phyloP scores from a whole-genome alignment of 2,329 filamentous ascomycete genomes.

The Arthrinium puccinioides region DNA sequence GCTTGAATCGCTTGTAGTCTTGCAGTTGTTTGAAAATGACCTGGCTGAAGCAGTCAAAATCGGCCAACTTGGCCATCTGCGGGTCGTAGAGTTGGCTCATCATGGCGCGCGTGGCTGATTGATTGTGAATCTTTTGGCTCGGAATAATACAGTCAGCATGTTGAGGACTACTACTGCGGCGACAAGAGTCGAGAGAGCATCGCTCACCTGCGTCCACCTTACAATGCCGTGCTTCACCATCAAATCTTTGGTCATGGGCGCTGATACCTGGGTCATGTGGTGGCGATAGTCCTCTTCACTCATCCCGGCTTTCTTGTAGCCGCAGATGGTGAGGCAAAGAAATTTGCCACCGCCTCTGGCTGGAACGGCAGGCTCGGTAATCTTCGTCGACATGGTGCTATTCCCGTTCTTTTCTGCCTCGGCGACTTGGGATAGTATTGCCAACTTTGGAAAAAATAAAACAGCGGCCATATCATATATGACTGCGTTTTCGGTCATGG shows the following conservation, averaged over 20 bases:
- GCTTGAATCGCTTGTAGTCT: slow-evolving; percentile 39
- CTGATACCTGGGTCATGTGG: slow-evolving; percentile 39
- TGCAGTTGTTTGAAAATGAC: slow-evolving; percentile 36
- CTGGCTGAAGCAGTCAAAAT: slow-evolving; percentile 43
- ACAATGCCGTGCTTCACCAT: slow-evolving; percentile 42
- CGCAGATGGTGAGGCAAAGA: slow-evolving; percentile 40
- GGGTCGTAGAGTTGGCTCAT: slow-evolving; percentile 34
- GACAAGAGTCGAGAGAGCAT: neutral
- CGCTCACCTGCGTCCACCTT: slow-evolving; percentile 34
- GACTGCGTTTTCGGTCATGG: too few relatives aligned
- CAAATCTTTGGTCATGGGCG: slow-evolving; percentile 36
- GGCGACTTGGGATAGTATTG: too few relatives aligned
- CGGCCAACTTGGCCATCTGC: slow-evolving; percentile 40
- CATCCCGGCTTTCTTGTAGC: slow-evolving; percentile 39
- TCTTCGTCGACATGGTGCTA: too few relatives aligned
- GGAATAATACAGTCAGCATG: neutral
- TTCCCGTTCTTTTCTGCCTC: too few relatives aligned
- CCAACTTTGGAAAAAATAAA: too few relatives aligned
- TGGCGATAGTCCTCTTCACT: slow-evolving; percentile 37
- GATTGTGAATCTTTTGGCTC: slow-evolving; percentile 32
- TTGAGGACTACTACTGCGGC: too few relatives aligned
- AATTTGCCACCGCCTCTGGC: too few relatives aligned
- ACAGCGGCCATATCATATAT: too few relatives aligned
- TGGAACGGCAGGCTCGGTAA: too few relatives aligned
- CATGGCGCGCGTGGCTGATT: slow-evolving; percentile 23